Percentiles rank a stretch among this genome's conserved stretches.
phyloP scores from a whole-genome alignment of 306 rosid species.

The Clitoria ternatea region DNA sequence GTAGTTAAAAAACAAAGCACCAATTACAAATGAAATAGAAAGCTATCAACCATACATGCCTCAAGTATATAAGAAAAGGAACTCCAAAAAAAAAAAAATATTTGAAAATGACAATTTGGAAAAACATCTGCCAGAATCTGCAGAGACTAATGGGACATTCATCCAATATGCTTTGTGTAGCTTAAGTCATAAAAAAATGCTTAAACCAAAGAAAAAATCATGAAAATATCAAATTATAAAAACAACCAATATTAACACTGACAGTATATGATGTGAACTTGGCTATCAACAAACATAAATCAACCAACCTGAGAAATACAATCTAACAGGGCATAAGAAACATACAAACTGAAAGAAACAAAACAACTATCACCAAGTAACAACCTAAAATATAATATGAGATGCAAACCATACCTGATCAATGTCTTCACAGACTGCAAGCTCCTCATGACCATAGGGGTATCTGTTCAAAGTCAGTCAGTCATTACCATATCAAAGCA shows the following conservation, averaged over 20 bases:
- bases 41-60: not conserved
- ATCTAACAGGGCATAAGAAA: not conserved
- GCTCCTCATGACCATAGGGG: slow-evolving; percentile 97
- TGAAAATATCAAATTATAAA: not conserved
- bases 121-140: not conserved
- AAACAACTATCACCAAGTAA: not conserved
- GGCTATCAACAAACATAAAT: slow-evolving; percentile 4
- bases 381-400: not conserved
- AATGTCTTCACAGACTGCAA: slow-evolving; percentile 87
- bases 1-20: not conserved
- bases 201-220: not conserved
- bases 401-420: slow-evolving; percentile 72
- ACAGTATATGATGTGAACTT: not conserved
- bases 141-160: not conserved
- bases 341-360: not conserved
- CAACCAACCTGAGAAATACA: not conserved
- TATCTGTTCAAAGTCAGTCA: slow-evolving; percentile 47
- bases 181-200: not conserved
- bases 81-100: not conserved
- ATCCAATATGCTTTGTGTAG: not conserved
- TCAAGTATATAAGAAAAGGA: not conserved
- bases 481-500: slow-evolving; percentile 19
- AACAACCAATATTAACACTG: not conserved
- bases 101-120: not conserved
- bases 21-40: slow-evolving; percentile 6